Base-by-base conservation (phyloP, 495 filamentous ascomycete genomes). In the Lichina pygmaea region DNA sequence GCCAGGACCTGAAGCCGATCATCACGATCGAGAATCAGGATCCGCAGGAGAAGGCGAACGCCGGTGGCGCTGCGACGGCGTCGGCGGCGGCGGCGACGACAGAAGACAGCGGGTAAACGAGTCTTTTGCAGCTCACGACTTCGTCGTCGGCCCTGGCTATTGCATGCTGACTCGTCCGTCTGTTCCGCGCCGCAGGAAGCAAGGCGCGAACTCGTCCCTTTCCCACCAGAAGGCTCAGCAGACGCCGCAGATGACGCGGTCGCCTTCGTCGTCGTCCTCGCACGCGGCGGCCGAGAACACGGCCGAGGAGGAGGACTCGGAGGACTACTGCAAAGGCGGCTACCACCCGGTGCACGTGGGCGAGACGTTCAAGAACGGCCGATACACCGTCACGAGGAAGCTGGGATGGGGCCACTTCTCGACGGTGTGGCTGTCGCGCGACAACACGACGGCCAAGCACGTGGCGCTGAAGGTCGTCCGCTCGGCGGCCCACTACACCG, bases 361-460 rank as follows among this genome's bases (percentile, higher is more conserved):
- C 45, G 89, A 97, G 62, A 78, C 81, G 52, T 97, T 94, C 70
- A 97, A 97, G 56, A 81, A 95, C 57, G 89, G 85, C 47, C 84
- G 82, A 57, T 97, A 97, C 62, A 85, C 86, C 6, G 75, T 97
- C 38, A 82, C 94, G 56, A 78, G 89, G 59, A 97, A 97, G 66
- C 70, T 97, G 16, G 89, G 89, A 38, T 97, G 89, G 89, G 89
- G 89, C 52, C 89, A 97, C 56, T 97, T 97, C 65, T 94, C 86
- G 3, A 97, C 89, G 2, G 89, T 97, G 41, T 97, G 89, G 89
- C 63, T 97, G 44, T 94, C 91, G 49, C 70, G 75, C 54, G 89
- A 97, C 62, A 93, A 89, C 53, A 75, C 72, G 31, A 84, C 75
- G 38, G 77, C 78, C 50, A 93, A 91, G 58, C 89, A 97, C 60